Evolutionary conservation across 805 yeast genomes (phyloP).

Genomic region (Grigorovia jiainica): DNA sequence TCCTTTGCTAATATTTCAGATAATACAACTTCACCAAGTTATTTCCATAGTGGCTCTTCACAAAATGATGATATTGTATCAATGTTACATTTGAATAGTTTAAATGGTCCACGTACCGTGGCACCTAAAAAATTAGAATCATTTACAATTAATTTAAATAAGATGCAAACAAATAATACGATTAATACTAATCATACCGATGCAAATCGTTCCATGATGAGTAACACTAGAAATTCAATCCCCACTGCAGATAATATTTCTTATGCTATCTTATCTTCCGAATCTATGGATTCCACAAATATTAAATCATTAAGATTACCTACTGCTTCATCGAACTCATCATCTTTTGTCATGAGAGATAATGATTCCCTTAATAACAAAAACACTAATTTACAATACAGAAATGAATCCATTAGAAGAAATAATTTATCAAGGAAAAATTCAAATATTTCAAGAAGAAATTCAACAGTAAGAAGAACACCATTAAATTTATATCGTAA

Average conservation of each 20-base stretch:
- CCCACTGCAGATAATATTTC: constrained; percentile 26
- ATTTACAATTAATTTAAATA: background rate
- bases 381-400: background rate
- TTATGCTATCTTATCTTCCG: constrained; percentile 17
- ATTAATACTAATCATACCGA: constrained; percentile 12
- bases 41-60: constrained; percentile 1
- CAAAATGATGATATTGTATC: constrained; percentile 2
- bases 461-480: constrained; percentile 13
- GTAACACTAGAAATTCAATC: constrained; percentile 9
- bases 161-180: constrained; percentile 6
- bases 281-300: constrained; percentile 3
- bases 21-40: constrained; percentile 24
- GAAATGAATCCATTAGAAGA: background rate
- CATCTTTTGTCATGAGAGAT: background rate
- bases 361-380: background rate
- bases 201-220: background rate
- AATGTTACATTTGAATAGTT: background rate
- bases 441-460: constrained; percentile 1
- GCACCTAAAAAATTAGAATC: constrained; percentile 2
- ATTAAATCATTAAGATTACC: constrained; percentile 2
- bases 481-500: constrained; percentile 5
- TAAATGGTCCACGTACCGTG: background rate
- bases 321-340: constrained; percentile 1
- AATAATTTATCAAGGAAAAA: too few relatives aligned
- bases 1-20: constrained; percentile 32